These are phyloP conservation scores for Magnusiomyces paraingens DNA, from an alignment of 1,139 yeast species.

Conservation along the genomic window DNA sequence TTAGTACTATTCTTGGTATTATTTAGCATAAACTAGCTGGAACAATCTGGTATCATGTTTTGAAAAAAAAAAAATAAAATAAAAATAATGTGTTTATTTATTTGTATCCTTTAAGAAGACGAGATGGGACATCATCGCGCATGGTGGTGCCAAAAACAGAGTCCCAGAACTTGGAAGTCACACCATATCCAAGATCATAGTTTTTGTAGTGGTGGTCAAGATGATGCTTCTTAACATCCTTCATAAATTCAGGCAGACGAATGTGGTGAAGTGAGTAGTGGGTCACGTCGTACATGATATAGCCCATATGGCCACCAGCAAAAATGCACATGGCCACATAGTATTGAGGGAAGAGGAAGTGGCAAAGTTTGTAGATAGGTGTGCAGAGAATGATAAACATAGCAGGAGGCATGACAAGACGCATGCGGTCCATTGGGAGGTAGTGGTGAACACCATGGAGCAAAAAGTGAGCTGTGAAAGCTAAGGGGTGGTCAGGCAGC, in stretches of 20 bases:
- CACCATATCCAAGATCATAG: slow-evolving; percentile 94
- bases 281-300: slow-evolving; percentile 81
- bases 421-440: slow-evolving; percentile 89
- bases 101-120: slow-evolving; percentile 7
- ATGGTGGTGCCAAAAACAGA: slow-evolving; percentile 71
- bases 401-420: slow-evolving; percentile 96
- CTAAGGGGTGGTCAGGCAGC: slow-evolving; percentile 72
- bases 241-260: slow-evolving; percentile 65
- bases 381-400: slow-evolving; percentile 52
- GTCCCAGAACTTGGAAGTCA: slow-evolving; percentile 92
- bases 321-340: slow-evolving; percentile 63
- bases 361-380: slow-evolving; percentile 59
- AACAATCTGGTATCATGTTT: background rate
- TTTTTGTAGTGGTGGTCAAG: slow-evolving; percentile 96
- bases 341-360: slow-evolving; percentile 47
- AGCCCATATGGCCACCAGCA: slow-evolving; percentile 94
- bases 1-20: background rate
- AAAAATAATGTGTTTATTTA: background rate
- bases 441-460: slow-evolving; percentile 96
- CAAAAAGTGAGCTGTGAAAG: slow-evolving; percentile 77
- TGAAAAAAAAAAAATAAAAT: background rate
- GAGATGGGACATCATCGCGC: slow-evolving; percentile 22
- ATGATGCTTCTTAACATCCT: slow-evolving; percentile 78
- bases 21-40: background rate
- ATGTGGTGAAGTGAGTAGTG: slow-evolving; percentile 89